phyloP scores from a whole-genome alignment of 2,329 filamentous ascomycete species.

The Purpureocillium lavendulum region DNA sequence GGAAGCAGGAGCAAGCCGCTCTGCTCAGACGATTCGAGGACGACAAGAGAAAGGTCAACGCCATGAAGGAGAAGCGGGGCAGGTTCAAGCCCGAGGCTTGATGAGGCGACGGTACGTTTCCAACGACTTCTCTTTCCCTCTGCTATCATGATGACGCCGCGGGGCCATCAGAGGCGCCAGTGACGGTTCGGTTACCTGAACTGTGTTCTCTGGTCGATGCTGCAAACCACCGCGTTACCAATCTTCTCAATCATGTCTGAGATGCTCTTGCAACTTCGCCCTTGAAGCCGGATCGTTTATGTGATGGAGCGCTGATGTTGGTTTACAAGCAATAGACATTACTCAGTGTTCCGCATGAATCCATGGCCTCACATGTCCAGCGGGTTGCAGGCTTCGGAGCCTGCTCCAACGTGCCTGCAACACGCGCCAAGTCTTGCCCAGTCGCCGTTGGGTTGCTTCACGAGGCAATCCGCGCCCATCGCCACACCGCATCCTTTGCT shows the following conservation, averaged over 20 bases:
- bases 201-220: constrained; percentile 28
- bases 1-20: constrained; percentile 64
- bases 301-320: too few relatives aligned
- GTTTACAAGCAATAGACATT: too few relatives aligned
- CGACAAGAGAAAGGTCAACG: constrained; percentile 62
- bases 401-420: too few relatives aligned
- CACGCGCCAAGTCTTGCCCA: too few relatives aligned
- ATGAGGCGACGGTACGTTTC: constrained; percentile 8
- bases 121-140: constrained; percentile 1
- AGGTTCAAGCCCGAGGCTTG: constrained; percentile 47
- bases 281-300: too few relatives aligned
- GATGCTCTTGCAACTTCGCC: too few relatives aligned
- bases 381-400: too few relatives aligned
- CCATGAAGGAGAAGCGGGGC: constrained; percentile 60
- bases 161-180: constrained; percentile 37
- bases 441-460: too few relatives aligned
- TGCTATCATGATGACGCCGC: constrained; percentile 40
- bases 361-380: too few relatives aligned
- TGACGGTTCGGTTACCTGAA: background rate
- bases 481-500: too few relatives aligned
- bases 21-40: constrained; percentile 66
- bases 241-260: constrained; percentile 62
- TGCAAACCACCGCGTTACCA: constrained; percentile 54
- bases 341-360: too few relatives aligned
- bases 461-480: too few relatives aligned